These are phyloP conservation scores for Pichia sp. DNA, from an alignment of 1,139 yeast genomes.

Conservation along the genomic window DNA sequence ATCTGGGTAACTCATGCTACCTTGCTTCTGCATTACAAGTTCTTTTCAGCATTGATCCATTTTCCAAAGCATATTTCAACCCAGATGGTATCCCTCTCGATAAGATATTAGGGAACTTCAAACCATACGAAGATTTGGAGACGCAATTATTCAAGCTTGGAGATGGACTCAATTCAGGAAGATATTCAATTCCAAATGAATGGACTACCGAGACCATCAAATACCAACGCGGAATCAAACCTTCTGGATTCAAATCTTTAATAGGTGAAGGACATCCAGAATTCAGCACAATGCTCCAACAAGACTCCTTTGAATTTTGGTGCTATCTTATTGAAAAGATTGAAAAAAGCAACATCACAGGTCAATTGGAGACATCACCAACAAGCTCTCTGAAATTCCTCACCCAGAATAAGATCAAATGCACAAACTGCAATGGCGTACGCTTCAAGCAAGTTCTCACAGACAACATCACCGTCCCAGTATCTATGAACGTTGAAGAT, in stretches of 20 bases:
- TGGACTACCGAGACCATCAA: conserved; percentile 32
- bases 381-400: conserved; percentile 57
- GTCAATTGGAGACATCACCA: conserved; percentile 30
- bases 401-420: conserved; percentile 57
- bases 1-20: conserved; percentile 92
- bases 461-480: conserved; percentile 64
- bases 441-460: conserved; percentile 49
- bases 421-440: conserved; percentile 57
- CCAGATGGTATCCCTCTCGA: conserved; percentile 28
- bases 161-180: conserved; percentile 72
- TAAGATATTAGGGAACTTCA: conserved; percentile 26
- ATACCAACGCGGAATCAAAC: conserved; percentile 73
- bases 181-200: conserved; percentile 57
- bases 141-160: conserved; percentile 73
- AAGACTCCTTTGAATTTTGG: conserved; percentile 91
- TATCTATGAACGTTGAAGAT: conserved; percentile 35
- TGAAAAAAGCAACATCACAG: conserved; percentile 34
- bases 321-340: conserved; percentile 57
- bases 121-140: conserved; percentile 58
- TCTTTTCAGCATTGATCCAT: conserved; percentile 38
- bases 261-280: conserved; percentile 77
- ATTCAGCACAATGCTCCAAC: conserved; percentile 82
- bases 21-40: conserved; percentile 75
- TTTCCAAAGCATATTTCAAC: conserved; percentile 21
- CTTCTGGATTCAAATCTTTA: conserved; percentile 64